These are phyloP conservation scores for Escovopsis weberi DNA, from an alignment of 2,329 filamentous ascomycete species.

Conservation along the genomic window DNA sequence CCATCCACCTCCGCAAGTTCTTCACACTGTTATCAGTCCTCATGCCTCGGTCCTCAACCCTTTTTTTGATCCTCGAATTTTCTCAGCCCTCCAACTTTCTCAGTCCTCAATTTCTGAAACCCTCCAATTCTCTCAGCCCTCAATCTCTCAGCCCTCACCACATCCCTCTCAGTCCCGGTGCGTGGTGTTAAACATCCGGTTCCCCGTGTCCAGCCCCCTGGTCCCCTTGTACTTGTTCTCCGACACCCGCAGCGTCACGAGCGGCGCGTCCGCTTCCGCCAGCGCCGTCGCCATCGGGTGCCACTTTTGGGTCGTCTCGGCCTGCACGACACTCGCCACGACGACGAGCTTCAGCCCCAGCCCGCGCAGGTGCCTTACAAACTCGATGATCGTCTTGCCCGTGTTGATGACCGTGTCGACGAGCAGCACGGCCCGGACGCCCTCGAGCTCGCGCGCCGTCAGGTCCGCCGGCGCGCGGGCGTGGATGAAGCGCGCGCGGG, in stretches of 20 bases:
- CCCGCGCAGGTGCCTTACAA: slow-evolving; percentile 30
- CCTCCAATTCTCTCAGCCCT: too few species aligned
- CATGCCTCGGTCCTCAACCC: too few species aligned
- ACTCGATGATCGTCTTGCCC: slow-evolving; percentile 33
- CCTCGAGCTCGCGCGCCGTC: slow-evolving; percentile 23
- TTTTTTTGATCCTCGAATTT: too few species aligned
- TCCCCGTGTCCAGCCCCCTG: slow-evolving; percentile 41
- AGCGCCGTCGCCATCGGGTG: slow-evolving; percentile 9
- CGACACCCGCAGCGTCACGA: slow-evolving; percentile 41
- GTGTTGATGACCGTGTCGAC: slow-evolving; percentile 49
- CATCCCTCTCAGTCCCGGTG: slow-evolving; percentile 18
- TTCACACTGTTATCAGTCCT: too few species aligned
- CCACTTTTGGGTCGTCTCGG: slow-evolving; percentile 10
- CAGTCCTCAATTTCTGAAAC: too few species aligned
- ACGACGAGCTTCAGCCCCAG: slow-evolving; percentile 32
- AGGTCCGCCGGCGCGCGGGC: slow-evolving; percentile 26
- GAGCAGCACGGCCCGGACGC: slow-evolving; percentile 29
- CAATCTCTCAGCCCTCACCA: background rate
- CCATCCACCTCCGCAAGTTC: too few species aligned
- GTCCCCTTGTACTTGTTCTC: slow-evolving; percentile 40
- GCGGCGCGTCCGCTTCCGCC: slow-evolving; percentile 11
- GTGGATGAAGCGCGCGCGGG: slow-evolving; percentile 36
- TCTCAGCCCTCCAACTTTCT: too few species aligned
- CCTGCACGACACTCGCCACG: slow-evolving; percentile 41
- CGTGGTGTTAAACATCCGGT: slow-evolving; percentile 45